Percentiles rank a stretch among this genome's conserved stretches.
Conservation (phyloP, 2,329 filamentous ascomycete genomes). For the Zymoseptoria brevis region DNA sequence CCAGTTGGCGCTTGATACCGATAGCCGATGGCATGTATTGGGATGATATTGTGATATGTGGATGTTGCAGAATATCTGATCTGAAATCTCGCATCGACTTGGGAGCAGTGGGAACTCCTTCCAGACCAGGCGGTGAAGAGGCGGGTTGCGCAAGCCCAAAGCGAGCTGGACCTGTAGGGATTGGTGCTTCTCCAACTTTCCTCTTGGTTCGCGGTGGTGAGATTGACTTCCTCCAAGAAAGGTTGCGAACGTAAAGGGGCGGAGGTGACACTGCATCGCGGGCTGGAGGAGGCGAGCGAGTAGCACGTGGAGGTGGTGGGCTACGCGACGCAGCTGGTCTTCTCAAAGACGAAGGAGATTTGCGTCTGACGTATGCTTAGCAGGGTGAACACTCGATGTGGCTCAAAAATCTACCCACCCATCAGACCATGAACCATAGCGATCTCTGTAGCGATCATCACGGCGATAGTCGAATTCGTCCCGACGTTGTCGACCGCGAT, state of each 20-base stretch:
- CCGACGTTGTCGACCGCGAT: neutral
- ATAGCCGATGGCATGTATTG: constrained; percentile 9
- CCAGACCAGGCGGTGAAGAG: too few relatives aligned
- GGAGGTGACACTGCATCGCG: neutral
- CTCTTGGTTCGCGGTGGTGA: neutral
- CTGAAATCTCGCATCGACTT: neutral
- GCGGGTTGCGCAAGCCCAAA: neutral
- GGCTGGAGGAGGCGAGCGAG: neutral
- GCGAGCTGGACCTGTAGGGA: too few relatives aligned
- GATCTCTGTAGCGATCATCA: neutral
- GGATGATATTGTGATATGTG: constrained; percentile 23
- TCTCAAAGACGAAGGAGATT: neutral
- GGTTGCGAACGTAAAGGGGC: neutral
- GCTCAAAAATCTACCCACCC: neutral
- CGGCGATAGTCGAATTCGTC: neutral
- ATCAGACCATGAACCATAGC: neutral
- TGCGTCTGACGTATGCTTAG: neutral
- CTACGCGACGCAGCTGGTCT: neutral
- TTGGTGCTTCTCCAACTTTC: neutral
- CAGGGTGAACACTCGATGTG: neutral
- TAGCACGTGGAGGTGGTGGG: neutral
- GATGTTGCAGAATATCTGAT: neutral
- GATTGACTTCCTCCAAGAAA: constrained; percentile 1
- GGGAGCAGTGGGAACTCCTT: neutral
- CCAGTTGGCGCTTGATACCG: constrained; percentile 13